Conservation (phyloP, 2,329 filamentous ascomycete genomes). For the Cercospora zeae-maydis region DNA sequence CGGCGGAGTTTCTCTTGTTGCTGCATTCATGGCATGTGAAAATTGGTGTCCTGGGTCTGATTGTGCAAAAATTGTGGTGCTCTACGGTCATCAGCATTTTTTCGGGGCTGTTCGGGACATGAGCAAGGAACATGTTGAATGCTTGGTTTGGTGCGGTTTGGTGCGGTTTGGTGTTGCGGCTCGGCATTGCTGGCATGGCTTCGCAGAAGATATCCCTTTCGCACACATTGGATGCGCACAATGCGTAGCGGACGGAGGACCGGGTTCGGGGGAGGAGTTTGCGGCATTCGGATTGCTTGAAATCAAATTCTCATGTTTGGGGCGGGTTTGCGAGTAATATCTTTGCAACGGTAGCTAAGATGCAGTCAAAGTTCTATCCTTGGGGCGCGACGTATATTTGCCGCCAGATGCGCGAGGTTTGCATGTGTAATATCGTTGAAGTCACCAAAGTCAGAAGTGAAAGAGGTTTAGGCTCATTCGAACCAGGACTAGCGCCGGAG, state of each 20-base stretch:
- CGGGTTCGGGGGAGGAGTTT: background rate
- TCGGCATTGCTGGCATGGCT: background rate
- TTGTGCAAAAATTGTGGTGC: slow-evolving; percentile 3
- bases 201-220: slow-evolving; percentile 10
- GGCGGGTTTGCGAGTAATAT: background rate
- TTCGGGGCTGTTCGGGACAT: background rate
- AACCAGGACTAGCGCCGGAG: background rate
- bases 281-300: background rate
- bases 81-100: slow-evolving; percentile 11
- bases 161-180: slow-evolving; percentile 2
- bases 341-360: background rate
- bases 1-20: slow-evolving; percentile 20
- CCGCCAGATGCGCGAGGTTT: background rate
- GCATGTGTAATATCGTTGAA: background rate
- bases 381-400: background rate
- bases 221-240: slow-evolving; percentile 5
- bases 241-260: background rate
- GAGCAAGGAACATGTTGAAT: background rate
- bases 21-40: slow-evolving; percentile 22
- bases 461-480: background rate
- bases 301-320: background rate
- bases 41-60: slow-evolving; percentile 19
- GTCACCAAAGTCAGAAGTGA: background rate
- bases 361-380: background rate
- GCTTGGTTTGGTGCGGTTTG: slow-evolving; percentile 1